Percentiles rank a stretch among this genome's conserved stretches.
Evolutionary conservation across 441 rosid species (phyloP).

Genomic region (Mallotus japonicus): DNA sequence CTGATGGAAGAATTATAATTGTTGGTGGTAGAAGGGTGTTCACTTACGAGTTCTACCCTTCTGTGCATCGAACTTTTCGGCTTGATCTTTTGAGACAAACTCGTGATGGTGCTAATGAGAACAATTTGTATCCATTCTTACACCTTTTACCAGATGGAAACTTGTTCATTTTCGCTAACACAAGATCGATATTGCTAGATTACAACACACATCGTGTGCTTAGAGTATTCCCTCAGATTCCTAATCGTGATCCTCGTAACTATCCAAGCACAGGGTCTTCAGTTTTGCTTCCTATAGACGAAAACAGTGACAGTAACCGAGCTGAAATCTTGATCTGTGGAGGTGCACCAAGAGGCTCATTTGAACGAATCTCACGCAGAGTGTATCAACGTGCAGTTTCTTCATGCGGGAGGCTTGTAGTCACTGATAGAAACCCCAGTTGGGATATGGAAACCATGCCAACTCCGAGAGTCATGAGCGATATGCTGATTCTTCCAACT

Average conservation of each 20-base stretch:
- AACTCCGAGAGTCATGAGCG: conserved; percentile 68
- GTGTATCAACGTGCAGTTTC: conserved; percentile 41
- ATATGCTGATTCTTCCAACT: conserved; percentile 69
- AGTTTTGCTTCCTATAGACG: conserved; percentile 65
- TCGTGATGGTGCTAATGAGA: conserved; percentile 44
- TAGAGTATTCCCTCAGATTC: conserved; percentile 55
- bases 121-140: conserved; percentile 78
- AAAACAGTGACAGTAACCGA: conserved; percentile 27
- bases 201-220: conserved; percentile 49
- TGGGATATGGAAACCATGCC: conserved; percentile 84
- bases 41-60: conserved; percentile 62
- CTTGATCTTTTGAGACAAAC: conserved; percentile 55
- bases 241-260: conserved; percentile 56
- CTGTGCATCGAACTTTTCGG: conserved; percentile 14
- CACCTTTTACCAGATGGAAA: conserved; percentile 84
- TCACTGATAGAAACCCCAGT: conserved; percentile 36
- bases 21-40: conserved; percentile 76
- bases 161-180: conserved; percentile 76
- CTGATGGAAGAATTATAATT: conserved; percentile 66
- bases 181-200: conserved; percentile 56
- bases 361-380: conserved; percentile 22
- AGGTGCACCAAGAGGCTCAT: conserved; percentile 58
- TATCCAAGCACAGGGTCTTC: conserved; percentile 90
- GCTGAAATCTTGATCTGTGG: conserved; percentile 75
- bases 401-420: conserved; percentile 61